Evolutionary conservation across 2,329 filamentous ascomycete genomes (phyloP).

Genomic region (Microsporum audouinii): DNA sequence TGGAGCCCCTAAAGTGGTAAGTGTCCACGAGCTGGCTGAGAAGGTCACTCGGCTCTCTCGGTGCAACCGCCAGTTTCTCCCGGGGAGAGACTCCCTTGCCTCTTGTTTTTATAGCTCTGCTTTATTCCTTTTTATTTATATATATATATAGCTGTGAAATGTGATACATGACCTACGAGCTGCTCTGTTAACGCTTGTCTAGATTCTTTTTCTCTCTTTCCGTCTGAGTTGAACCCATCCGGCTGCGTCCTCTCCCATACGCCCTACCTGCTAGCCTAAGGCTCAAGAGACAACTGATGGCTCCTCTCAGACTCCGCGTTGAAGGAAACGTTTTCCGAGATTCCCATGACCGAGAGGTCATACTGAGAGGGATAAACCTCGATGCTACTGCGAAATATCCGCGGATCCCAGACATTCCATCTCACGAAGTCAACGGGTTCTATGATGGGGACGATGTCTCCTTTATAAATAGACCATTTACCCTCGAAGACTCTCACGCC

Average conservation of each 20-base stretch:
- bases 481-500: slow-evolving; percentile 65
- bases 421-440: slow-evolving; percentile 66
- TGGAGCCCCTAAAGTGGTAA: neutral
- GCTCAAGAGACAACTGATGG: slow-evolving; percentile 43
- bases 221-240: neutral
- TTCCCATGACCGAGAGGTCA: slow-evolving; percentile 66
- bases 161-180: neutral
- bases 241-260: neutral
- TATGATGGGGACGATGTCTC: slow-evolving; percentile 87
- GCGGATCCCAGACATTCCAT: slow-evolving; percentile 66
- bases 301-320: slow-evolving; percentile 64
- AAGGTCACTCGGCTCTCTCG: neutral
- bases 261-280: neutral
- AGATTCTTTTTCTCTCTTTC: neutral
- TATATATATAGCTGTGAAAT: neutral
- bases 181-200: neutral
- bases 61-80: neutral
- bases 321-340: slow-evolving; percentile 81
- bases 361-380: slow-evolving; percentile 86
- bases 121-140: neutral
- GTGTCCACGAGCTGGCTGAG: neutral
- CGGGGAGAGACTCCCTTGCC: neutral
- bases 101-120: neutral
- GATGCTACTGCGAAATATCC: slow-evolving; percentile 86
- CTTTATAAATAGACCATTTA: slow-evolving; percentile 77